Conservation (phyloP, 495 filamentous ascomycete species). For the Astrothelium macrocarpum region DNA sequence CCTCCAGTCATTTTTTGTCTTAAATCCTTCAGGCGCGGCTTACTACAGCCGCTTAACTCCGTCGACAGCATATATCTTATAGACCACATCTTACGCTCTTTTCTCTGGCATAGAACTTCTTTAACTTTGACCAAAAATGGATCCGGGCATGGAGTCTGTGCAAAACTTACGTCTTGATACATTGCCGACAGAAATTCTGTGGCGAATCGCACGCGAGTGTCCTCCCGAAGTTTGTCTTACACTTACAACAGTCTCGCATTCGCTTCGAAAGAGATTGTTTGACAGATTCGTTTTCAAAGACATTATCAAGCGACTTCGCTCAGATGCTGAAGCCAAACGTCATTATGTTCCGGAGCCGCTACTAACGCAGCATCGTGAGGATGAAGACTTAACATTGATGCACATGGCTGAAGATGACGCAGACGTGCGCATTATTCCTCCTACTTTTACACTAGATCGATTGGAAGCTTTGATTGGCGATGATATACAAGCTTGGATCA, state of each 20-base stretch:
- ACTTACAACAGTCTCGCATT: neutral
- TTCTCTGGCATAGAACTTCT: too few relatives aligned
- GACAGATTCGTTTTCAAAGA: slow-evolving; percentile 1
- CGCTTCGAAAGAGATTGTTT: neutral
- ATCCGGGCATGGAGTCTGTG: neutral
- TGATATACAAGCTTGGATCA: neutral
- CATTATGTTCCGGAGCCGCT: neutral
- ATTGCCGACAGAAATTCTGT: neutral
- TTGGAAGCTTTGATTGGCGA: neutral
- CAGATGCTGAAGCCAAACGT: neutral
- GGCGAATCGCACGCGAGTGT: neutral
- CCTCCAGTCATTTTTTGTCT: too few relatives aligned
- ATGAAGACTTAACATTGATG: neutral
- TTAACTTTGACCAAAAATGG: neutral
- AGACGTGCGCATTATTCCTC: too few relatives aligned
- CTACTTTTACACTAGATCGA: neutral
- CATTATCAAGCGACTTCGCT: neutral
- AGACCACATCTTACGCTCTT: too few relatives aligned
- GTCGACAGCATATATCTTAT: too few relatives aligned
- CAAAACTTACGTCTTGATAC: neutral
- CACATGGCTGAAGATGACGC: neutral
- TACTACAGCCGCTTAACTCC: neutral
- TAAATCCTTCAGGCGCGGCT: too few relatives aligned
- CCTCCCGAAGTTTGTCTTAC: neutral
- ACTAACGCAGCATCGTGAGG: neutral